Evolutionary conservation across 2,329 filamentous ascomycete genomes (phyloP).

Genomic region (Cladosporium oxysporum): DNA sequence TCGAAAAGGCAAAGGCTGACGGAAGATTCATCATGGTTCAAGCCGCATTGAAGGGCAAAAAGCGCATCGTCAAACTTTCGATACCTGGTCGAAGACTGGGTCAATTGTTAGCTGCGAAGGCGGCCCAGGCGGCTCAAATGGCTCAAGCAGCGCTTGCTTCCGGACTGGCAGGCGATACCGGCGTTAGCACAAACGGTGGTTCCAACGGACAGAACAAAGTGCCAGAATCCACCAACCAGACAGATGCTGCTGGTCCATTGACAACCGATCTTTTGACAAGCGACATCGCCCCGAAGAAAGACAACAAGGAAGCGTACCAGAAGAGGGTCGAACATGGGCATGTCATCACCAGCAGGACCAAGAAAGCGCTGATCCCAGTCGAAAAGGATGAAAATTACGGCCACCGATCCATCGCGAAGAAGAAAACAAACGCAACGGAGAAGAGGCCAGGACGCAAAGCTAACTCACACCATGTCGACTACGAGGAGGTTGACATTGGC

Average conservation of each 20-base stretch:
- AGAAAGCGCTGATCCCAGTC: slow-evolving; percentile 36
- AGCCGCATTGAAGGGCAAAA: slow-evolving; percentile 48
- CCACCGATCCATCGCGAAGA: slow-evolving; percentile 36
- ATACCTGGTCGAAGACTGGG: slow-evolving; percentile 42
- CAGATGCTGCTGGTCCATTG: neutral
- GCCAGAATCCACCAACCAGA: neutral
- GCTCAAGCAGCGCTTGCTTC: slow-evolving; percentile 20
- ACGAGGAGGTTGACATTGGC: slow-evolving; percentile 50
- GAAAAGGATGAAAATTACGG: slow-evolving; percentile 38
- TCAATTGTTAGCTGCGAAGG: slow-evolving; percentile 37
- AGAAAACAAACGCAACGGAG: neutral
- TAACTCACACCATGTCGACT: slow-evolving; percentile 33
- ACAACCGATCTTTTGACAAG: slow-evolving; percentile 31
- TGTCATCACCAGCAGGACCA: slow-evolving; percentile 34
- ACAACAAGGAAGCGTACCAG: slow-evolving; percentile 43
- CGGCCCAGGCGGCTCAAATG: slow-evolving; percentile 31
- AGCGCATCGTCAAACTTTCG: slow-evolving; percentile 45
- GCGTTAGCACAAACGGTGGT: neutral
- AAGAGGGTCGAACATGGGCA: slow-evolving; percentile 35
- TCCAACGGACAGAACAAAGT: neutral
- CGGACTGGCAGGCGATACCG: slow-evolving; percentile 19
- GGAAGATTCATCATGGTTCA: slow-evolving; percentile 50
- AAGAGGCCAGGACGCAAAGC: slow-evolving; percentile 20
- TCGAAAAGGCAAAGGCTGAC: slow-evolving; percentile 44
- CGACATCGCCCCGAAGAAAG: slow-evolving; percentile 37